phyloP scores from a whole-genome alignment of 805 yeast species.

The Sungouiella blattae region DNA sequence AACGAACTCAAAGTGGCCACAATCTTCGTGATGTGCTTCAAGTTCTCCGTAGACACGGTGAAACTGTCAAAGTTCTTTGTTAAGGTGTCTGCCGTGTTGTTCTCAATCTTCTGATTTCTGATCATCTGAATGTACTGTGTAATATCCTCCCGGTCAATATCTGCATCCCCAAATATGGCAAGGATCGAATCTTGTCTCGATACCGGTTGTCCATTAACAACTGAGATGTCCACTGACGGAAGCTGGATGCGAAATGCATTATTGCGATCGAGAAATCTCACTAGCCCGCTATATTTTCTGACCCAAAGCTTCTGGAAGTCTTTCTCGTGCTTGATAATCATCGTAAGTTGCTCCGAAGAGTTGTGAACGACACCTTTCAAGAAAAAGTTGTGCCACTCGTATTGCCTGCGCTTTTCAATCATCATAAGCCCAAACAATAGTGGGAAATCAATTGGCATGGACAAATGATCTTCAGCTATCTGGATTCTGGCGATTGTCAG shows the following conservation, averaged over 20 bases:
- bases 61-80: conserved; percentile 45
- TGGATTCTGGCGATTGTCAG: neutral
- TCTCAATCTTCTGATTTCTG: conserved; percentile 25
- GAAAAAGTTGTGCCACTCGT: conserved; percentile 50
- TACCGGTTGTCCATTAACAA: conserved; percentile 8
- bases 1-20: conserved; percentile 26
- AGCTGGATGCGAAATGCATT: conserved; percentile 11
- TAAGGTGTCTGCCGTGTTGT: conserved; percentile 28
- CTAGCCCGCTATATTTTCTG: conserved; percentile 51
- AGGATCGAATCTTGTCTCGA: conserved; percentile 10
- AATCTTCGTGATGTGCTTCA: conserved; percentile 32
- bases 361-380: conserved; percentile 38
- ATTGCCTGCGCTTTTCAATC: conserved; percentile 57
- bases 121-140: conserved; percentile 23
- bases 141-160: conserved; percentile 33
- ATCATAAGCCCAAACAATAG: conserved; percentile 66
- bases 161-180: conserved; percentile 34
- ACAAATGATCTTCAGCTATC: conserved; percentile 32
- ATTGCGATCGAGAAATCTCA: conserved; percentile 18
- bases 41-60: conserved; percentile 34
- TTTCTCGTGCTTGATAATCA: conserved; percentile 54
- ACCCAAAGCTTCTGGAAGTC: conserved; percentile 59
- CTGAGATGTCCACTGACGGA: conserved; percentile 21
- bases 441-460: conserved; percentile 62
- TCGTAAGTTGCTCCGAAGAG: conserved; percentile 56